Evolutionary conservation across 495 filamentous ascomycete genomes (phyloP).

Genomic region (Lepraria neglecta): DNA sequence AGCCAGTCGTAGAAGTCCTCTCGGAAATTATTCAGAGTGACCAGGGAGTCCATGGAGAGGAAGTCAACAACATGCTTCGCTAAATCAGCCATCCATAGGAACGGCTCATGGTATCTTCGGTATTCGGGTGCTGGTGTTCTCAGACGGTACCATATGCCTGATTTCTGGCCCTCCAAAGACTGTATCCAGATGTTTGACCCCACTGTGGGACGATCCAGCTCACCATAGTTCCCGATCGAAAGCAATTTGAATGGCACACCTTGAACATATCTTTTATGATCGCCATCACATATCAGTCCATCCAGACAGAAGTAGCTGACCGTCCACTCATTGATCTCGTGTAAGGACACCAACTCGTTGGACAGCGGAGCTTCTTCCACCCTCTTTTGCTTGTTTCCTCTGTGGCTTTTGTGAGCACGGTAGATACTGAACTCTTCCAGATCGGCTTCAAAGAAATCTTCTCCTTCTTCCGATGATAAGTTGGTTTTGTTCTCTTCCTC

Average conservation of each 20-base stretch:
- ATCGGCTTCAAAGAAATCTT: constrained; percentile 40
- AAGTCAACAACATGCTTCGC: constrained; percentile 65
- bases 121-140: constrained; percentile 51
- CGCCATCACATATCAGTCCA: constrained; percentile 49
- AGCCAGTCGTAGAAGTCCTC: constrained; percentile 52
- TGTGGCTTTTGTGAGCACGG: constrained; percentile 27
- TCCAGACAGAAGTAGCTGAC: constrained; percentile 43
- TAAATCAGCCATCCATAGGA: constrained; percentile 61
- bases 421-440: constrained; percentile 51
- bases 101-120: constrained; percentile 48
- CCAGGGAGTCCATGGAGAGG: constrained; percentile 33
- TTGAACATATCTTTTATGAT: constrained; percentile 42
- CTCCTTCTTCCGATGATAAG: constrained; percentile 1
- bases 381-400: constrained; percentile 23
- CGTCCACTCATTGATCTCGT: constrained; percentile 40
- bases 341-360: constrained; percentile 46
- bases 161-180: constrained; percentile 35
- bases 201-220: constrained; percentile 38
- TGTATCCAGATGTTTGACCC: constrained; percentile 55
- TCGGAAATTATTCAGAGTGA: constrained; percentile 49
- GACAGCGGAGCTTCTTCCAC: constrained; percentile 22
- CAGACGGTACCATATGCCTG: constrained; percentile 56
- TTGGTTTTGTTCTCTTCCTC: constrained; percentile 9
- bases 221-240: constrained; percentile 61
- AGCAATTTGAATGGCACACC: constrained; percentile 49